A percentile compares a stretch with the other conserved stretches of the same genome.
Conservation (phyloP, 306 rosid genomes). For the Castanea mollissima region DNA sequence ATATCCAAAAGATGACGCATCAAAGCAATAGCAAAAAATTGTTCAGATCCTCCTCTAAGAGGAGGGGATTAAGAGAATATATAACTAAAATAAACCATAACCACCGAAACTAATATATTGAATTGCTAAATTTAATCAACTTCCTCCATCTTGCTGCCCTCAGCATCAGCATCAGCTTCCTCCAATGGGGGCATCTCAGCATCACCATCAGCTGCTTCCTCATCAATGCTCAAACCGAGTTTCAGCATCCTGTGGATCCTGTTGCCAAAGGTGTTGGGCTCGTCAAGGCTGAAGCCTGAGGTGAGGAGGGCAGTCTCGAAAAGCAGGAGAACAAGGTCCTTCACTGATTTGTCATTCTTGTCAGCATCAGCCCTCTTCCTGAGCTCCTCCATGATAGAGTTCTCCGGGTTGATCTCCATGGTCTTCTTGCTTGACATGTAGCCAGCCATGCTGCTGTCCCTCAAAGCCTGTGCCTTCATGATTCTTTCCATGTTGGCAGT, state of each 20-base stretch:
- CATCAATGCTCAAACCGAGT: slow-evolving; percentile 93
- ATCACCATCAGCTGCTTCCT: slow-evolving; percentile 60
- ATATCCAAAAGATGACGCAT: background rate
- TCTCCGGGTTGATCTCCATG: slow-evolving; percentile 94
- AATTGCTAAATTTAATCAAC: slow-evolving; percentile 50
- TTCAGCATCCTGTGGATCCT: slow-evolving; percentile 94
- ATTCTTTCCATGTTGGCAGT: slow-evolving; percentile 97
- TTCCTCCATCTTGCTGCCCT: slow-evolving; percentile 98
- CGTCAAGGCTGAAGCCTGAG: slow-evolving; percentile 95
- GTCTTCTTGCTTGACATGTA: slow-evolving; percentile 98
- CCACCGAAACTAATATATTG: background rate
- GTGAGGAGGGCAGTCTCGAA: slow-evolving; percentile 91
- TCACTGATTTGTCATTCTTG: slow-evolving; percentile 90
- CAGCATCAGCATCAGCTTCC: slow-evolving; percentile 79
- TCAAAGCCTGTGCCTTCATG: slow-evolving; percentile 92
- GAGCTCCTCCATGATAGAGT: slow-evolving; percentile 93
- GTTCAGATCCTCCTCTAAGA: background rate
- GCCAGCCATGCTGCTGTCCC: slow-evolving; percentile 92
- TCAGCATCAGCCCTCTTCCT: slow-evolving; percentile 83
- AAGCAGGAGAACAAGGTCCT: slow-evolving; percentile 84
- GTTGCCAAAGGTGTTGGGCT: slow-evolving; percentile 95
- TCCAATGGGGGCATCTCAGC: slow-evolving; percentile 90
- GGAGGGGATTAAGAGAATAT: too few species aligned
- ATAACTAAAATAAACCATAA: background rate
- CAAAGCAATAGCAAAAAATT: background rate